phyloP scores from a whole-genome alignment of 495 filamentous ascomycete genomes.

The Aspergillus wentii region DNA sequence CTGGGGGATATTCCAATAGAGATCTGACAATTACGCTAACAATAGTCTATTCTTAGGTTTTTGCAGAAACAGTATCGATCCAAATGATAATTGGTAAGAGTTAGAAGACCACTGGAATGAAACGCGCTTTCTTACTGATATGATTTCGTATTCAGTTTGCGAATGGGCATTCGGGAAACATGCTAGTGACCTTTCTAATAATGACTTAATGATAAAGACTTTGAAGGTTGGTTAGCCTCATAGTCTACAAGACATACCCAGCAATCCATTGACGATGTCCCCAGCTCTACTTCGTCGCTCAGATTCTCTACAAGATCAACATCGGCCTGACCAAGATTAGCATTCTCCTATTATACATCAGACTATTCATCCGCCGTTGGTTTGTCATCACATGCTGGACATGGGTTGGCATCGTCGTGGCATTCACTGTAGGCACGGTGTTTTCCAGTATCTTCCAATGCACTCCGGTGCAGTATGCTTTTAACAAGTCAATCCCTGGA shows the following conservation, averaged over 20 bases:
- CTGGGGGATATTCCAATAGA: too few species aligned
- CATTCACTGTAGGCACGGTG: slow-evolving; percentile 33
- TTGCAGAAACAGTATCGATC: slow-evolving; percentile 10
- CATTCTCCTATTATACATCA: slow-evolving; percentile 35
- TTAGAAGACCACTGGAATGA: neutral
- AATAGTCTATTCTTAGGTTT: too few species aligned
- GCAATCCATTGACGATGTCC: too few species aligned
- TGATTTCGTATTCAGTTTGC: slow-evolving; percentile 12
- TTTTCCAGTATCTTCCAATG: slow-evolving; percentile 42
- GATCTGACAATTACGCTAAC: too few species aligned
- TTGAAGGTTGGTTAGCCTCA: slow-evolving; percentile 10
- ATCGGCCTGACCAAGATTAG: slow-evolving; percentile 33
- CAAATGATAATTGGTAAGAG: slow-evolving; percentile 10
- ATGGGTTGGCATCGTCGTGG: slow-evolving; percentile 15
- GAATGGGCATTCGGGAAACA: slow-evolving; percentile 11
- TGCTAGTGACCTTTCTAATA: slow-evolving; percentile 1
- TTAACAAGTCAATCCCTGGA: slow-evolving; percentile 20
- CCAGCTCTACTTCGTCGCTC: slow-evolving; percentile 21
- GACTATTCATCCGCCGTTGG: slow-evolving; percentile 24
- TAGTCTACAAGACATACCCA: too few species aligned
- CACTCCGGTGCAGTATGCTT: slow-evolving; percentile 33
- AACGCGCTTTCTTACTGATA: too few species aligned
- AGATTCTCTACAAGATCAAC: slow-evolving; percentile 30
- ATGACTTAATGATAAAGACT: slow-evolving; percentile 1
- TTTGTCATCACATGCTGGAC: slow-evolving; percentile 11